Percentiles rank a stretch among this genome's conserved stretches.
Conservation (phyloP, 768 basidiomycete species). For the Crassisporium funariophilum region DNA sequence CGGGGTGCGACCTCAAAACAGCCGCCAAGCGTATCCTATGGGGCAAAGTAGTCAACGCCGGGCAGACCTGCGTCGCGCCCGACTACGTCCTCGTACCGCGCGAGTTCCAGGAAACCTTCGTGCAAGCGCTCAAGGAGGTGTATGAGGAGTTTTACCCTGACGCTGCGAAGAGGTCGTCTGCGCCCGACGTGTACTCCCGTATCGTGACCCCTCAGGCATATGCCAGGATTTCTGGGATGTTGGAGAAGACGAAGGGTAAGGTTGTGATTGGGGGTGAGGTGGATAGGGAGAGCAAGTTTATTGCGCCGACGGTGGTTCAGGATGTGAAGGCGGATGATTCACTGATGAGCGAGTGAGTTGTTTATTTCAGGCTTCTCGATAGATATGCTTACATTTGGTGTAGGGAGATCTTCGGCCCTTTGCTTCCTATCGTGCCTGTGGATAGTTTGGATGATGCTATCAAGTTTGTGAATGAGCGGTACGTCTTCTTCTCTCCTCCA, state of each 20-base stretch:
- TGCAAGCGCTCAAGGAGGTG: constrained; percentile 44
- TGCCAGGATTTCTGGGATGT: constrained; percentile 54
- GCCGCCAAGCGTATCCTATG: constrained; percentile 76
- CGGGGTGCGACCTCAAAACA: constrained; percentile 62
- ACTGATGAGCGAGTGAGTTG: constrained; percentile 72
- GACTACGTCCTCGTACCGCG: constrained; percentile 55
- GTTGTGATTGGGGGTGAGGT: constrained; percentile 66
- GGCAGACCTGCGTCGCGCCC: constrained; percentile 73
- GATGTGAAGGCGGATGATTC: constrained; percentile 66
- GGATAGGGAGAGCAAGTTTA: constrained; percentile 58
- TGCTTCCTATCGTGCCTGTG: constrained; percentile 75
- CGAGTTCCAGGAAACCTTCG: constrained; percentile 46
- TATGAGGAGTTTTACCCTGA: constrained; percentile 58
- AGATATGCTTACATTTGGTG: neutral
- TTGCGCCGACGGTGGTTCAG: constrained; percentile 73
- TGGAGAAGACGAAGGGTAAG: constrained; percentile 69
- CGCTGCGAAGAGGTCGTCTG: constrained; percentile 41
- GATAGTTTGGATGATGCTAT: constrained; percentile 73
- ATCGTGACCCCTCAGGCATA: constrained; percentile 54
- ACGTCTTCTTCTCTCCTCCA: constrained; percentile 14
- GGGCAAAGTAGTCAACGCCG: constrained; percentile 80
- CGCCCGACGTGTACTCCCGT: constrained; percentile 48
- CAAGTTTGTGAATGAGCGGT: constrained; percentile 64
- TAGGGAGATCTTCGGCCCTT: constrained; percentile 85
- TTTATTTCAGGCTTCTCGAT: neutral